These are phyloP conservation scores for Cytospora schulzeri DNA, from an alignment of 2,329 filamentous ascomycete species.

Conservation along the genomic window DNA sequence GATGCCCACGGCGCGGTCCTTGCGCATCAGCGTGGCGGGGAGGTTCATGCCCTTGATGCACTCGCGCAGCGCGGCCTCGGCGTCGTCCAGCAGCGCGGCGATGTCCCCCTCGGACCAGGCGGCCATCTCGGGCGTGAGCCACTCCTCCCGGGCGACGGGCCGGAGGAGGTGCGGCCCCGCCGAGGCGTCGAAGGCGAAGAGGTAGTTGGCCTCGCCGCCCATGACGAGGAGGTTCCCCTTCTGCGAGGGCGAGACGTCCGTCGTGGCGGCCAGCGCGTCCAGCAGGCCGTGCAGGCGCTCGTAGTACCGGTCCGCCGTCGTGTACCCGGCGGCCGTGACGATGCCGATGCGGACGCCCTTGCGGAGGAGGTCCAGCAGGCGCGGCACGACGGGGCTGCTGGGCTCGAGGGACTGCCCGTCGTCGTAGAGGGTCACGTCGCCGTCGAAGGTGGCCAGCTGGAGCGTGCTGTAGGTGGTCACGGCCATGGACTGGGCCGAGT, in stretches of 20 bases:
- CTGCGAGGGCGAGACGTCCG: slow-evolving; percentile 62
- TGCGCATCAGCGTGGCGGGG: slow-evolving; percentile 78
- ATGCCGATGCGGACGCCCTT: slow-evolving; percentile 87
- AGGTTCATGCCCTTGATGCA: slow-evolving; percentile 80
- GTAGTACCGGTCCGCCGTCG: slow-evolving; percentile 83
- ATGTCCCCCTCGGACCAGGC: slow-evolving; percentile 79
- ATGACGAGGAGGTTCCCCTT: slow-evolving; percentile 85
- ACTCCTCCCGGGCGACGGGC: slow-evolving; percentile 65
- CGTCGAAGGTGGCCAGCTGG: slow-evolving; percentile 92
- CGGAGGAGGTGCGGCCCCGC: slow-evolving; percentile 65
- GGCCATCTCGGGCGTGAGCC: slow-evolving; percentile 79
- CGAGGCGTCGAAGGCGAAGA: slow-evolving; percentile 74
- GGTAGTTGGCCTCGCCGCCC: slow-evolving; percentile 94
- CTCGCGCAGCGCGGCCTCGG: slow-evolving; percentile 80
- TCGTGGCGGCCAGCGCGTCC: slow-evolving; percentile 68
- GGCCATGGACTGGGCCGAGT: slow-evolving; percentile 92
- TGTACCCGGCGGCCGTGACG: slow-evolving; percentile 95
- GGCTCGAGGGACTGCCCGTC: slow-evolving; percentile 80
- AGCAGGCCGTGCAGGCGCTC: slow-evolving; percentile 83
- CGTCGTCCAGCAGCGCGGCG: slow-evolving; percentile 79
- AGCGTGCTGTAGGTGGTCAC: slow-evolving; percentile 74
- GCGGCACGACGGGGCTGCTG: slow-evolving; percentile 74
- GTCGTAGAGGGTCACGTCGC: slow-evolving; percentile 94
- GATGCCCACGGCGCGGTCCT: slow-evolving; percentile 84
- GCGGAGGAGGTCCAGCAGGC: slow-evolving; percentile 69